Evolutionary conservation across 2,329 filamentous ascomycete species (phyloP).

Genomic region (Arthrobotrys sphaeroides): DNA sequence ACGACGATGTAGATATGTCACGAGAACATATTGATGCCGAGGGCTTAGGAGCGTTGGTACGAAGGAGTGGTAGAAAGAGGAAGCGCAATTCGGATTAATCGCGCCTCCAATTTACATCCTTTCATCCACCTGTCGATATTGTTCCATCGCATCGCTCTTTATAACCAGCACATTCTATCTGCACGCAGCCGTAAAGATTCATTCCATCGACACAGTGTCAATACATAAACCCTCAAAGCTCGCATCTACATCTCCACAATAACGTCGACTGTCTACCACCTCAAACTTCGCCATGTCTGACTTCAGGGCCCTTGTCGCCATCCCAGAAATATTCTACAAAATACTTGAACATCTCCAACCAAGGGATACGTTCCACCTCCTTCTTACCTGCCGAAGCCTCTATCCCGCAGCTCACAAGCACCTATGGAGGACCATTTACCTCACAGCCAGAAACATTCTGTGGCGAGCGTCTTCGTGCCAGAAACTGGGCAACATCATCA

Average conservation of each 20-base stretch:
- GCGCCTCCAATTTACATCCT: not conserved
- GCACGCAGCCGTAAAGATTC: too few relatives aligned
- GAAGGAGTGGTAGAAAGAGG: constrained; percentile 12
- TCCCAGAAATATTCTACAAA: not conserved
- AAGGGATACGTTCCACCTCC: not conserved
- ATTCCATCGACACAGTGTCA: too few relatives aligned
- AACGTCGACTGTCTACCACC: too few relatives aligned
- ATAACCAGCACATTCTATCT: too few relatives aligned
- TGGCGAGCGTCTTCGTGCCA: too few relatives aligned
- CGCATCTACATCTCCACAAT: too few relatives aligned
- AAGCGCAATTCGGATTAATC: constrained; percentile 12
- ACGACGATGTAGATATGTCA: not conserved
- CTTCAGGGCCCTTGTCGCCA: not conserved
- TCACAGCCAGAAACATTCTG: too few relatives aligned
- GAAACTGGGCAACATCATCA: not conserved
- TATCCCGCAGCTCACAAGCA: not conserved
- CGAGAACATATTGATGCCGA: not conserved
- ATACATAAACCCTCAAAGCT: too few relatives aligned
- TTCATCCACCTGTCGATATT: too few relatives aligned
- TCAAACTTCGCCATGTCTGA: not conserved
- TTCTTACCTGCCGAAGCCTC: not conserved
- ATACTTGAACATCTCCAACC: not conserved
- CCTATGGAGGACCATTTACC: not conserved
- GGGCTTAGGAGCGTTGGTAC: not conserved
- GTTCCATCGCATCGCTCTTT: too few relatives aligned